A percentile compares a stretch with the other conserved stretches of the same genome.
phyloP scores from a whole-genome alignment of 495 filamentous ascomycete genomes.

The Xylaria flabelliformis region DNA sequence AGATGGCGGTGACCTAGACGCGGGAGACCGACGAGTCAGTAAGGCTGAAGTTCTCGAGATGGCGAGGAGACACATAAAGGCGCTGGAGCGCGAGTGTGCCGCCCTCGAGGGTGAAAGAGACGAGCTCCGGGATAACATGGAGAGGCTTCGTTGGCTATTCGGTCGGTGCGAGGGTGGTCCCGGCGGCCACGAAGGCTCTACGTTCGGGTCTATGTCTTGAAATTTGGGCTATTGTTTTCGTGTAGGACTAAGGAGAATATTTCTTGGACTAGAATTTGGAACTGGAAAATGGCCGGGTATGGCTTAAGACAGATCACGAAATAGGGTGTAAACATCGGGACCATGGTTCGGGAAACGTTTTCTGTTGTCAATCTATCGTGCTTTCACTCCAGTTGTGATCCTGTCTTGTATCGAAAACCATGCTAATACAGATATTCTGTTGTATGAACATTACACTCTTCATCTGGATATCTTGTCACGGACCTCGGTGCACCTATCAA shows the following conservation, averaged over 20 bases:
- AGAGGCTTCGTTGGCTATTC: slow-evolving; percentile 41
- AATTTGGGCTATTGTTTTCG: not conserved
- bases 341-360: slow-evolving; percentile 14
- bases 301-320: slow-evolving; percentile 16
- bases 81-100: slow-evolving; percentile 46
- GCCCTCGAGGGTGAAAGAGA: slow-evolving; percentile 46
- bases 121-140: slow-evolving; percentile 41
- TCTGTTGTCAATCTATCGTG: not conserved
- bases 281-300: slow-evolving; percentile 12
- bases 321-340: slow-evolving; percentile 11
- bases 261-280: not conserved
- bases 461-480: not conserved
- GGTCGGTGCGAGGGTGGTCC: slow-evolving; percentile 35
- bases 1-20: slow-evolving; percentile 37
- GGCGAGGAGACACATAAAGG: slow-evolving; percentile 49
- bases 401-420: not conserved
- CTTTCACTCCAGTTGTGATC: not conserved
- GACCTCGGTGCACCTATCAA: not conserved
- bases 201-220: slow-evolving; percentile 22
- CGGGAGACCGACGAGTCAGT: slow-evolving; percentile 49
- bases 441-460: slow-evolving; percentile 1
- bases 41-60: slow-evolving; percentile 57
- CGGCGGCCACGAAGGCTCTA: slow-evolving; percentile 16
- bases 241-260: slow-evolving; percentile 2
- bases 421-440: not conserved